phyloP scores from a whole-genome alignment of 768 basidiomycete genomes.

The Lentinula boryana region DNA sequence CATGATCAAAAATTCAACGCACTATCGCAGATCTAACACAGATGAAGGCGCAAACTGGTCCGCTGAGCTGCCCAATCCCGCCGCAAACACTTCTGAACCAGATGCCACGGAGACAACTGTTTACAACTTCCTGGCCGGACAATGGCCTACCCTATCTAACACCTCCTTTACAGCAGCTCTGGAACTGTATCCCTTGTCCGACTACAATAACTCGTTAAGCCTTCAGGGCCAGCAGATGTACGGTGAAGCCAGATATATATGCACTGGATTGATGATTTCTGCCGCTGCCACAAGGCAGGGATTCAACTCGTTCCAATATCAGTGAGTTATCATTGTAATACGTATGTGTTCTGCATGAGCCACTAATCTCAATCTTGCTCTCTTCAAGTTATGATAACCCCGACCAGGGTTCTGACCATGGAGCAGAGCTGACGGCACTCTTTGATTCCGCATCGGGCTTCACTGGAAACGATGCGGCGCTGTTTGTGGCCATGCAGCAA shows the following conservation, averaged over 20 bases:
- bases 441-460: conserved; percentile 16
- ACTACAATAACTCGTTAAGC: conserved; percentile 27
- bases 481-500: conserved; percentile 32
- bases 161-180: conserved; percentile 24
- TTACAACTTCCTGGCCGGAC: conserved; percentile 35
- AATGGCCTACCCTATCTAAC: conserved; percentile 26
- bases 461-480: conserved; percentile 19
- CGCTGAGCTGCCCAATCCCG: conserved; percentile 22
- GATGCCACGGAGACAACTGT: conserved; percentile 32
- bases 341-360: not conserved
- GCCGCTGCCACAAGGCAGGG: conserved; percentile 17
- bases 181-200: conserved; percentile 27
- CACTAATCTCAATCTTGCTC: not conserved
- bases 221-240: conserved; percentile 40
- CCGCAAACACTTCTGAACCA: conserved; percentile 32
- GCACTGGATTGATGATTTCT: conserved; percentile 30
- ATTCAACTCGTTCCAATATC: conserved; percentile 26
- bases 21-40: conserved; percentile 27
- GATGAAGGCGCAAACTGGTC: conserved; percentile 39
- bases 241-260: conserved; percentile 39
- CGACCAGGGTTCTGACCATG: conserved; percentile 30
- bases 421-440: conserved; percentile 30
- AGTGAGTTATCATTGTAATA: conserved; percentile 17
- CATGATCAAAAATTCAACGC: not conserved
- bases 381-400: conserved; percentile 33